A percentile compares a stretch with the other conserved stretches of the same genome.
phyloP scores from a whole-genome alignment of 176 grass and related monocot genomes.

The Hordeum vulgare region MorexV3_pseudomolecules_assembly NC_058518.1:5392565-5393064 shows the following conservation, averaged over 20 bases:
- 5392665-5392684: slow-evolving; percentile 40
- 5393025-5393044: slow-evolving; percentile 6
- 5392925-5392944: slow-evolving; percentile 17
- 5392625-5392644: slow-evolving; percentile 40
- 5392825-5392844: slow-evolving; percentile 15
- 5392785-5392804: neutral
- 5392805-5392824: neutral
- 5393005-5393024: slow-evolving; percentile 35
- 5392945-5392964: neutral
- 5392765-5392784: neutral
- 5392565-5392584: slow-evolving; percentile 29
- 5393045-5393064: neutral
- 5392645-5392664: slow-evolving; percentile 43
- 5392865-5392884: slow-evolving; percentile 50
- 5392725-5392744: neutral
- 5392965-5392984: slow-evolving; percentile 57
- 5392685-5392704: slow-evolving; percentile 34
- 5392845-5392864: slow-evolving; percentile 53
- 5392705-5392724: slow-evolving; percentile 38
- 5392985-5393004: slow-evolving; percentile 52
- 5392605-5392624: neutral
- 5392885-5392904: slow-evolving; percentile 48
- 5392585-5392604: neutral
- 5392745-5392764: neutral
- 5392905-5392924: slow-evolving; percentile 61